phyloP scores from a whole-genome alignment of 1,139 yeast genomes.

The Candida tetrigidarum region DNA sequence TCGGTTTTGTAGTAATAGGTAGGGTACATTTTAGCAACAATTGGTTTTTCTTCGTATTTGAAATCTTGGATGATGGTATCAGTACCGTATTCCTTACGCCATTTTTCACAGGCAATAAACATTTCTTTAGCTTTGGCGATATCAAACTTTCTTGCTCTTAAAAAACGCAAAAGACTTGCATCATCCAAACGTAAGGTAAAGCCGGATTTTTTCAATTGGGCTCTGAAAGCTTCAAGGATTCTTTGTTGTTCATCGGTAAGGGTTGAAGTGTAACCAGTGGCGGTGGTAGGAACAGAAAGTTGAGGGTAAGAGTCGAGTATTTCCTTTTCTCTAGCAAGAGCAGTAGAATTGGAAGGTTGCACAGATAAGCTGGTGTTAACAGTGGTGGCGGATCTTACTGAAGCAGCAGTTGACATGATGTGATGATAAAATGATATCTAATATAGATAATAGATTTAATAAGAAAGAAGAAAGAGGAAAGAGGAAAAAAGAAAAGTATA shows the following conservation, averaged over 20 bases:
- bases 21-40: slow-evolving; percentile 89
- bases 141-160: slow-evolving; percentile 96
- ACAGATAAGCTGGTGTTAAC: slow-evolving; percentile 1
- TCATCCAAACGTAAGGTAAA: slow-evolving; percentile 81
- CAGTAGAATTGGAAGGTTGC: slow-evolving; percentile 2
- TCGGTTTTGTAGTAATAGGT: slow-evolving; percentile 98
- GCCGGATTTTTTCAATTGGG: slow-evolving; percentile 62
- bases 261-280: slow-evolving; percentile 83
- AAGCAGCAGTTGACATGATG: slow-evolving; percentile 2
- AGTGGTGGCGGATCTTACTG: neutral
- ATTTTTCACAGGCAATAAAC: slow-evolving; percentile 86
- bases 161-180: slow-evolving; percentile 85
- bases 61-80: slow-evolving; percentile 87
- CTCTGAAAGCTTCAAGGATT: slow-evolving; percentile 61
- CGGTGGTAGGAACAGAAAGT: slow-evolving; percentile 57
- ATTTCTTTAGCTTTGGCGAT: slow-evolving; percentile 75
- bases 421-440: no score
- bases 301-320: slow-evolving; percentile 67
- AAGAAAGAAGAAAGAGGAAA: neutral
- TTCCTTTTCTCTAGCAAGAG: slow-evolving; percentile 25
- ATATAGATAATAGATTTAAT: no score
- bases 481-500: no score
- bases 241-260: slow-evolving; percentile 70
- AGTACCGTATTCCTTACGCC: slow-evolving; percentile 89
- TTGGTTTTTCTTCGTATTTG: slow-evolving; percentile 86